Base-by-base conservation (phyloP, 805 yeast species). In the Priceomyces haplophilus region DNA sequence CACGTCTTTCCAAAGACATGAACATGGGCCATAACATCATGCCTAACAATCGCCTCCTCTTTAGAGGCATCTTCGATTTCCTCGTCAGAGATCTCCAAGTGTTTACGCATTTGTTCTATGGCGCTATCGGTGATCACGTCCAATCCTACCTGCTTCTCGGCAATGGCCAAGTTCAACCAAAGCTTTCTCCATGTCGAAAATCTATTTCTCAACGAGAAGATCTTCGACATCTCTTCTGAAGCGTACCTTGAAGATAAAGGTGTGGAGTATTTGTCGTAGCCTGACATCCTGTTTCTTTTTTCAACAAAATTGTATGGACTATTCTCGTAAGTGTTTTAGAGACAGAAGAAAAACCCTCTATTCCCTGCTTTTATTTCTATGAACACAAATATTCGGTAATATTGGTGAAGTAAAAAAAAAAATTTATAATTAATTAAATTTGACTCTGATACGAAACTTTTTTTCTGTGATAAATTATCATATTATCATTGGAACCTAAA, bases 1-100 rank as follows among this genome's bases (percentile, higher is more conserved):
- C 95, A 87, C 12, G 87, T 81, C 56, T 83, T 76, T 53, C 99
- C 99, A 64, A 86, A 93, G 45, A 85, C 87, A 62, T 93, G 99
- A 44, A 93, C 99, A 57, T 93, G 99, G 43, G 98, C 96, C 99
- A 93, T 93, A 55, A 93, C 99, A 63, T 93, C 99, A 67, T 93
- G 99, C 74, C 99, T 86, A 45, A 93, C 98, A 64, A 85, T 89
- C 41, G 98, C 96, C 69, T 93, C 99, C 71, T 93, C 97, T 53
- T 79, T 80, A 45, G 90, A 73, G 34, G 99, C 98, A 44, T 75
- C 85, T 44, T 76, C 88, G 50, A 93, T 88, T 60, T 95, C 98
- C 54, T 87, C 95, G 64, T 91, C 97, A 7, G 97, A 83, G 69
- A 93, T 89, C 39, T 67, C 77, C 57, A 91, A 72, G 65, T 93